phyloP scores from a whole-genome alignment of 1,284 basidiomycete genomes.

The Boletus nobilissimus region DNA sequence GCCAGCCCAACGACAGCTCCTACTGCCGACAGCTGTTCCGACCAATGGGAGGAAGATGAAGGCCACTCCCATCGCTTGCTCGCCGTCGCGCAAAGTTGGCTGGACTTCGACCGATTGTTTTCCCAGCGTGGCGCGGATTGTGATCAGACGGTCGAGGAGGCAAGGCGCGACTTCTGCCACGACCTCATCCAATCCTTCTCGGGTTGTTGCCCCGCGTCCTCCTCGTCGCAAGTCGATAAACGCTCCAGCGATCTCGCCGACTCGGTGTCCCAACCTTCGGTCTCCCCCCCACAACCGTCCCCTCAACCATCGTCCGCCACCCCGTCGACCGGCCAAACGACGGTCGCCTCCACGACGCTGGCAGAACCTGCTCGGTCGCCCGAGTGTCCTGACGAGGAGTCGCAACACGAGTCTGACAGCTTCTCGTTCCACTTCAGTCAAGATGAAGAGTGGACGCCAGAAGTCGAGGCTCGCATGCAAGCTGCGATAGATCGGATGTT shows the following conservation, averaged over 20 bases:
- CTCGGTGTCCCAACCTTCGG: not conserved
- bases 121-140: not conserved
- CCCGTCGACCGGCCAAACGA: not conserved
- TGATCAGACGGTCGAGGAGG: slow-evolving; percentile 11
- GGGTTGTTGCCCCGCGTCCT: not conserved
- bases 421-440: slow-evolving; percentile 30
- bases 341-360: not conserved
- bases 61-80: not conserved
- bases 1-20: not conserved
- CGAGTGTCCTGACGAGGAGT: slow-evolving; percentile 26
- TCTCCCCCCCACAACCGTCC: not conserved
- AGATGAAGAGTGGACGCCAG: slow-evolving; percentile 34
- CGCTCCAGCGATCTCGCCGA: not conserved
- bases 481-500: slow-evolving; percentile 16
- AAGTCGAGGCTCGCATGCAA: slow-evolving; percentile 28
- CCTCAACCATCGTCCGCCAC: not conserved
- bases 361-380: not conserved
- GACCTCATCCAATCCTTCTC: slow-evolving; percentile 10
- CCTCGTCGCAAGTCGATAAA: too few species aligned
- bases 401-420: slow-evolving; percentile 18
- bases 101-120: slow-evolving; percentile 15
- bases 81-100: slow-evolving; percentile 15
- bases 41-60: slow-evolving; percentile 1
- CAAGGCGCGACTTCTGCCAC: slow-evolving; percentile 25
- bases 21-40: not conserved